Evolutionary conservation across 148 eudicot species (phyloP).

Genomic region (Fallopia convolvulus): DNA sequence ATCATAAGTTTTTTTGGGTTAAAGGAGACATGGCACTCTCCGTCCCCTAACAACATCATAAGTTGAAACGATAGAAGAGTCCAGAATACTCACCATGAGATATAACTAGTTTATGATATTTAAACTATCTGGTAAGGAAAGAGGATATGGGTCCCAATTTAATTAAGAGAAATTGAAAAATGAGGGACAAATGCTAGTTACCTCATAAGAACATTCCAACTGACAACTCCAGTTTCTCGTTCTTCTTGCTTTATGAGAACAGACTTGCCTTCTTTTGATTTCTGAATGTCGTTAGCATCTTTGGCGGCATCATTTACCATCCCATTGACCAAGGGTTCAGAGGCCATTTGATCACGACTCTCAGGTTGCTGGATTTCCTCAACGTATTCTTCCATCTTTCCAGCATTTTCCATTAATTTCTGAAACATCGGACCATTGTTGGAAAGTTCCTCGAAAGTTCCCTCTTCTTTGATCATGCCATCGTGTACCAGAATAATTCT

Average conservation of each 20-base stretch:
- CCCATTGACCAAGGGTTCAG: conserved; percentile 50
- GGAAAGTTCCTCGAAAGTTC: conserved; percentile 78
- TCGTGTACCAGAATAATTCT: conserved; percentile 80
- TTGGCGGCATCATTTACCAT: conserved; percentile 27
- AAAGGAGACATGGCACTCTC: no score
- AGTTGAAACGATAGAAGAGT: neutral
- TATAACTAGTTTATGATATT: neutral
- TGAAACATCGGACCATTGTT: conserved; percentile 66
- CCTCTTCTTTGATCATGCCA: conserved; percentile 83
- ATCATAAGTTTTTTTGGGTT: neutral
- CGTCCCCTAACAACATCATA: neutral
- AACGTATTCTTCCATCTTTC: conserved; percentile 86
- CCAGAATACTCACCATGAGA: neutral
- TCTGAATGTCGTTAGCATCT: conserved; percentile 27
- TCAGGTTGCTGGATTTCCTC: conserved; percentile 45
- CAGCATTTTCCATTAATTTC: conserved; percentile 94
- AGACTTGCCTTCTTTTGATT: conserved; percentile 57
- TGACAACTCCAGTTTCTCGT: conserved; percentile 89
- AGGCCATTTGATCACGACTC: conserved; percentile 23
- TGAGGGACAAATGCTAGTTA: conserved; percentile 13
- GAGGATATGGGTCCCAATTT: neutral
- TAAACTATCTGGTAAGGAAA: neutral
- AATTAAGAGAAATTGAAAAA: neutral
- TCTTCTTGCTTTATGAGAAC: conserved; percentile 90
- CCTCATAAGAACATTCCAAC: conserved; percentile 66